Conservation (phyloP, 2,329 filamentous ascomycete genomes). For the Diaporthe eres region DNA sequence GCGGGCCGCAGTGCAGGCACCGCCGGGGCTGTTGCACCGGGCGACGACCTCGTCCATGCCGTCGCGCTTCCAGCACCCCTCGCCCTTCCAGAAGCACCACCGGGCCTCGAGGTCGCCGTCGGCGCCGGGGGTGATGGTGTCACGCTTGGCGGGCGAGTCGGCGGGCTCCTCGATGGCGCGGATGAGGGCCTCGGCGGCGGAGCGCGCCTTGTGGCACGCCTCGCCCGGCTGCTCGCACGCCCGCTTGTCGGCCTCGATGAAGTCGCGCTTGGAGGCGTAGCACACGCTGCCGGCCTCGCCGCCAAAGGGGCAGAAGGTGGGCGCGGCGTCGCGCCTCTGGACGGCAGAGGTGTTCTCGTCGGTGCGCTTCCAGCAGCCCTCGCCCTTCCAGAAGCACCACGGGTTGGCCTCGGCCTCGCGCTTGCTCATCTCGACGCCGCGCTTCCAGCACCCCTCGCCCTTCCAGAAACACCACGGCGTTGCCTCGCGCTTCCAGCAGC, state of each 20-base stretch:
- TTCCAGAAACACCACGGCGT: constrained; percentile 37
- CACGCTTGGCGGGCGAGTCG: constrained; percentile 15
- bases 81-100: constrained; percentile 49
- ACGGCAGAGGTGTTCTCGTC: constrained; percentile 20
- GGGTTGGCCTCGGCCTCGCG: constrained; percentile 46
- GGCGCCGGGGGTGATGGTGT: constrained; percentile 15
- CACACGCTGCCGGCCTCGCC: constrained; percentile 45
- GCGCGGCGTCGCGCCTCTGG: constrained; percentile 29
- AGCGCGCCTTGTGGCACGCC: constrained; percentile 58
- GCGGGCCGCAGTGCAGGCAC: constrained; percentile 53
- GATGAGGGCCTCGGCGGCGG: constrained; percentile 55
- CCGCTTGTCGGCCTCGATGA: constrained; percentile 45
- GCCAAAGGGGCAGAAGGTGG: constrained; percentile 42
- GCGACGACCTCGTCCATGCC: constrained; percentile 44
- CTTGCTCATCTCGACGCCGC: constrained; percentile 27
- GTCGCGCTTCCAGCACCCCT: constrained; percentile 54
- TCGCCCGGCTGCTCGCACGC: constrained; percentile 57
- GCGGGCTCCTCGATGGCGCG: constrained; percentile 46
- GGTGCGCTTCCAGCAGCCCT: constrained; percentile 52
- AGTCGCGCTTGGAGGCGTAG: constrained; percentile 41
- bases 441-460: constrained; percentile 41
- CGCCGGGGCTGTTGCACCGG: constrained; percentile 50
- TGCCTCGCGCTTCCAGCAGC: constrained; percentile 52
- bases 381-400: constrained; percentile 45
- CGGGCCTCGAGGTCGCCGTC: constrained; percentile 41